Percentiles rank a stretch among this genome's conserved stretches.
These are phyloP conservation scores for Tetrahymena borealis DNA, from an alignment of 73 alveolate genomes.

Conservation along the genomic window DNA sequence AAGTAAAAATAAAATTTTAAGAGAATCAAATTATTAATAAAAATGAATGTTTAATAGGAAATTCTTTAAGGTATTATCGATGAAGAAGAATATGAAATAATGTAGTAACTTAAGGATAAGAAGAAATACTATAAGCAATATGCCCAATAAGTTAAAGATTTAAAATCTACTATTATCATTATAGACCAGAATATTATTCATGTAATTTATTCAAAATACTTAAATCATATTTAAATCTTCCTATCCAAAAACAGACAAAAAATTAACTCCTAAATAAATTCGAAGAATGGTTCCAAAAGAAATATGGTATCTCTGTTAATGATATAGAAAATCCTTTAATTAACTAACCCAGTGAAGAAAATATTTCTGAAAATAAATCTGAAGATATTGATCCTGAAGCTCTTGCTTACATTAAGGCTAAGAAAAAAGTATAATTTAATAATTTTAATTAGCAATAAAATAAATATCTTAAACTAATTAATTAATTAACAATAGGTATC, in stretches of 20 bases:
- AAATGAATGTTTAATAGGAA: background rate
- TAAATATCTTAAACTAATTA: conserved; percentile 67
- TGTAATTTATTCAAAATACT: background rate
- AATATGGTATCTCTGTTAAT: conserved; percentile 51
- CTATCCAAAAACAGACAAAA: conserved; percentile 10
- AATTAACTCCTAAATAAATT: conserved; percentile 51
- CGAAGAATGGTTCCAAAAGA: conserved; percentile 68
- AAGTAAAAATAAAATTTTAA: conserved; percentile 32
- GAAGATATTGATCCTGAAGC: conserved; percentile 94
- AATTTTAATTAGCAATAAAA: conserved; percentile 6
- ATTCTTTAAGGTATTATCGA: conserved; percentile 77
- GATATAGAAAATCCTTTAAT: conserved; percentile 30
- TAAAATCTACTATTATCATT: conserved; percentile 68
- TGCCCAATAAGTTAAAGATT: conserved; percentile 67
- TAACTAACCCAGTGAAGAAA: conserved; percentile 39
- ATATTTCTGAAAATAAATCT: conserved; percentile 58
- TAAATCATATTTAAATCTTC: too few species aligned
- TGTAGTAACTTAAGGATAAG: conserved; percentile 80
- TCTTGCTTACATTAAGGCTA: conserved; percentile 89
- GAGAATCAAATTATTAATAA: background rate
- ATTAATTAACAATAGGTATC: conserved; percentile 11
- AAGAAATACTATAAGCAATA: conserved; percentile 80
- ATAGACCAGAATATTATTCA: conserved; percentile 65
- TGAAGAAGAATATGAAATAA: conserved; percentile 88
- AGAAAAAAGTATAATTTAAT: conserved; percentile 56